Base-by-base conservation (phyloP, 441 rosid species). In the Populus hybrid region DNA sequence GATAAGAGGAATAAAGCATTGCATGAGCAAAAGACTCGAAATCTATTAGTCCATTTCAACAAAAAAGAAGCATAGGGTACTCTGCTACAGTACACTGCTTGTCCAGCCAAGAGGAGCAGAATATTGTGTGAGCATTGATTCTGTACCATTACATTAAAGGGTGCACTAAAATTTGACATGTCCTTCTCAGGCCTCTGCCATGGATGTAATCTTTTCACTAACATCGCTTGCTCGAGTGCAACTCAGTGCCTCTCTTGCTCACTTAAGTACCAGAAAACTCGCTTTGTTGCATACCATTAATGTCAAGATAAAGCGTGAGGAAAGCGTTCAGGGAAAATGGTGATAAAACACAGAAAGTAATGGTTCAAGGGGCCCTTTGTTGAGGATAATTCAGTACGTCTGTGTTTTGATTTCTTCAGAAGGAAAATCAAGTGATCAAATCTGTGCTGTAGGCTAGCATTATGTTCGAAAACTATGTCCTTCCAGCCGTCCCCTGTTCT, bases 91-190 rank as follows among this genome's bases (percentile, higher is more conserved):
- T 75, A 77, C 82, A 75, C 73, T 38, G 76, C 69, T 71, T 81
- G 83, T 81, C 82, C 84, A 82, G 71, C 76, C 78, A 81, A 65
- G 65, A 78, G 75, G 36, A 70, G 81, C 83, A 81, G 74, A 81
- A 67, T 72, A 76, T 74, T 74, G 73, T 67, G 59, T 30, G 68
- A 28, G 72, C 72, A 32, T 28, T 72, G 74, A 81, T 81, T 79
- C 85, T 74, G 14, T 70, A 73, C 79, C 83, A 76, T 75, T 77
- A 50, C 81, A 81, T 74, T 75, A 75, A 71, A 76, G 73, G 8
- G 69, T 83, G 76, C 74, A 75, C 67, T 63, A 40, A 74, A 78
- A 64, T 74, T 69, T 84, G 87, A 81, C 70, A 38, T 24, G 87
- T 86, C 87, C 70, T 71, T 82, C 86, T 84, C 86, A 76, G 21